Percentiles rank a stretch among this genome's conserved stretches.
phyloP scores from a whole-genome alignment of 208 protist genomes.

The Leptomonas pyrrhocoris region DNA sequence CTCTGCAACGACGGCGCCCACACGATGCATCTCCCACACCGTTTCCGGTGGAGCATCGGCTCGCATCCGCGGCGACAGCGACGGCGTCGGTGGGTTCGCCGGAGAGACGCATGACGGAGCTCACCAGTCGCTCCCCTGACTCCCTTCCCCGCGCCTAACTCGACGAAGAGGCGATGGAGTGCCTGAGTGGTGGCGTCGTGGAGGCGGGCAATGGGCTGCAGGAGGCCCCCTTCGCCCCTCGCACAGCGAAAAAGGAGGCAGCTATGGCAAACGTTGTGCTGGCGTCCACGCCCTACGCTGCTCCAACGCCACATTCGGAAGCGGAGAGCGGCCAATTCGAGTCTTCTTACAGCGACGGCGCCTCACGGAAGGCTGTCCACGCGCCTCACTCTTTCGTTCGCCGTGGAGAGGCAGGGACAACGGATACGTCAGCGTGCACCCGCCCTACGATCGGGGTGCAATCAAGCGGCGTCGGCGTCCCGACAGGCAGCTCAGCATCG shows the following conservation, averaged over 20 bases:
- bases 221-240: background rate
- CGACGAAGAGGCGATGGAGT: background rate
- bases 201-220: background rate
- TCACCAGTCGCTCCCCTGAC: conserved; percentile 29
- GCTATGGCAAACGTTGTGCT: background rate
- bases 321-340: background rate
- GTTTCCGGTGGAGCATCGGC: background rate
- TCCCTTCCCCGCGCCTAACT: conserved; percentile 14
- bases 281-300: conserved; percentile 3
- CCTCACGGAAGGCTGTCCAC: background rate
- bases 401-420: background rate
- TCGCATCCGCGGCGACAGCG: background rate
- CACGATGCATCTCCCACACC: background rate
- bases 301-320: background rate
- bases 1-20: background rate
- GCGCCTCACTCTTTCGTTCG: background rate
- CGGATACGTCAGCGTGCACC: background rate
- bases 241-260: background rate
- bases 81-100: background rate
- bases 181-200: background rate
- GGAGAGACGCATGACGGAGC: background rate
- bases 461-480: background rate
- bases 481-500: background rate
- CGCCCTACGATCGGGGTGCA: background rate
- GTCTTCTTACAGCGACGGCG: background rate